Conservation (phyloP, 345 rosid species). For the Pugionium dolabratum region DNA sequence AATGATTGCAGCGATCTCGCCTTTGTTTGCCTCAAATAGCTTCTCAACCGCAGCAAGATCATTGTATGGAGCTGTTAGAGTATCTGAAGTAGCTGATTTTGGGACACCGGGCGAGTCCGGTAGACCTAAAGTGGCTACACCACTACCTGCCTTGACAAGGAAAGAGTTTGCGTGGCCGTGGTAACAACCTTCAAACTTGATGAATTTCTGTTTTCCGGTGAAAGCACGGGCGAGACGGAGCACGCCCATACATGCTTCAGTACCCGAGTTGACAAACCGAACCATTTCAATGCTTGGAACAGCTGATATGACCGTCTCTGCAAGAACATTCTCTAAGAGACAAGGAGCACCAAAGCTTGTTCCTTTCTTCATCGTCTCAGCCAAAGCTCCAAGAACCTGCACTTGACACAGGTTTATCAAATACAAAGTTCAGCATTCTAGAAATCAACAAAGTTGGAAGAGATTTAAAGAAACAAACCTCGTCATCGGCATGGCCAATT, state of each 20-base stretch:
- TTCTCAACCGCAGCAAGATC: constrained; percentile 58
- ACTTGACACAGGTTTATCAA: constrained; percentile 4
- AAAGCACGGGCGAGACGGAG: constrained; percentile 90
- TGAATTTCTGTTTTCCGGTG: constrained; percentile 64
- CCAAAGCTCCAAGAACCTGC: constrained; percentile 83
- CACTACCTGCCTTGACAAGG: constrained; percentile 96
- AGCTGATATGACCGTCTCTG: constrained; percentile 92
- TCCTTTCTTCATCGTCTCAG: constrained; percentile 95
- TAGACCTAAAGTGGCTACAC: constrained; percentile 85
- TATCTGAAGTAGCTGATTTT: constrained; percentile 65
- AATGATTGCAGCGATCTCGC: constrained; percentile 65
- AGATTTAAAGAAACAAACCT: constrained; percentile 41
- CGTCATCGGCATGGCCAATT: constrained; percentile 93
- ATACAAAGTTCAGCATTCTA: constrained; percentile 38
- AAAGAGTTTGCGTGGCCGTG: constrained; percentile 97
- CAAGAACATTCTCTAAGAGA: constrained; percentile 81
- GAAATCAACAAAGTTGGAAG: too few relatives aligned
- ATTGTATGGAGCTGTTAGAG: constrained; percentile 70
- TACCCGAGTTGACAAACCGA: constrained; percentile 86
- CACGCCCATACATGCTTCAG: constrained; percentile 97
- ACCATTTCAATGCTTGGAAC: constrained; percentile 95
- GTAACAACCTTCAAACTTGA: constrained; percentile 95
- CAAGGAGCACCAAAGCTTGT: constrained; percentile 99
- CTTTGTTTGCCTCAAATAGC: constrained; percentile 55
- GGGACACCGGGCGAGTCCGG: constrained; percentile 94